These are phyloP conservation scores for Penicillium egyptiacum DNA, from an alignment of 495 filamentous ascomycete genomes.

Conservation along the genomic window DNA sequence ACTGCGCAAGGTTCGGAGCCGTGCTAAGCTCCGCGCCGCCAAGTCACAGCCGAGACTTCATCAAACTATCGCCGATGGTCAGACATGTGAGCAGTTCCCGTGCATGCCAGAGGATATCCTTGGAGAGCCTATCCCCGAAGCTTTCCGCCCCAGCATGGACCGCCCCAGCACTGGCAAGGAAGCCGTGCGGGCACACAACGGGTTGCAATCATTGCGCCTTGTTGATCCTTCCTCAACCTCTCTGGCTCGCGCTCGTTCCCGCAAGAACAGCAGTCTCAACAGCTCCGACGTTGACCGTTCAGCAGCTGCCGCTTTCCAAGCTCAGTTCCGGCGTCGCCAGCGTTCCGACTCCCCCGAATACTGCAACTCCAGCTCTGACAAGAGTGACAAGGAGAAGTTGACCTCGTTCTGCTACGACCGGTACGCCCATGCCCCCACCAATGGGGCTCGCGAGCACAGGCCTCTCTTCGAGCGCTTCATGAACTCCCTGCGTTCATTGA, in stretches of 20 bases:
- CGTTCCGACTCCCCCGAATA: conserved; percentile 34
- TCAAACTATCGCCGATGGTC: conserved; percentile 26
- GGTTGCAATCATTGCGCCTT: conserved; percentile 39
- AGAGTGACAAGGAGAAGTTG: conserved; percentile 29
- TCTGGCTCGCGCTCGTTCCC: conserved; percentile 30
- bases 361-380: conserved; percentile 11
- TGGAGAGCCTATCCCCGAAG: conserved; percentile 12
- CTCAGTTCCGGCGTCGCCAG: conserved; percentile 40
- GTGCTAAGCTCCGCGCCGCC: conserved; percentile 45
- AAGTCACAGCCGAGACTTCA: conserved; percentile 45
- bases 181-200: conserved; percentile 24
- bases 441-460: conserved; percentile 21
- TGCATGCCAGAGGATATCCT: conserved; percentile 33
- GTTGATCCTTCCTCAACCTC: conserved; percentile 45
- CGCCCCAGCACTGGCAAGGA: conserved; percentile 34
- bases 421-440: conserved; percentile 25
- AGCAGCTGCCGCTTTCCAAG: conserved; percentile 43
- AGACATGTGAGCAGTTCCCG: conserved; percentile 34
- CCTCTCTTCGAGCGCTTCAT: conserved; percentile 38
- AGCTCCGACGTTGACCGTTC: conserved; percentile 40
- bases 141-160: conserved; percentile 24
- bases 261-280: conserved; percentile 30
- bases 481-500: conserved; percentile 36
- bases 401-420: conserved; percentile 42
- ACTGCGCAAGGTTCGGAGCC: conserved; percentile 49